Base-by-base conservation (phyloP, 2,329 filamentous ascomycete genomes). In the Epichloe elymi region DNA sequence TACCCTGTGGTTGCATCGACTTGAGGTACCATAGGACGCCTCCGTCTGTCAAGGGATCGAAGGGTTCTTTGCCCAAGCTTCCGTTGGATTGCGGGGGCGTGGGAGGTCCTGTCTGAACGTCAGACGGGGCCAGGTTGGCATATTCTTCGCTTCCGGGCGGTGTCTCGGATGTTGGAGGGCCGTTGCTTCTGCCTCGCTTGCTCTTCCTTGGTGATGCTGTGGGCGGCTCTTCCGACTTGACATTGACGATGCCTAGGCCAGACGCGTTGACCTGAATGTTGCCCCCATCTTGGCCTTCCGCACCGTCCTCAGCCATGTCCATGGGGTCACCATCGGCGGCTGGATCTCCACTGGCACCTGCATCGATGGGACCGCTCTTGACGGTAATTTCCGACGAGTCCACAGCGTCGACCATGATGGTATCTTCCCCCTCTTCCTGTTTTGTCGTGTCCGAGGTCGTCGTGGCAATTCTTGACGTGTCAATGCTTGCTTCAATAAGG, bases 1-100 rank as follows among this genome's bases (percentile, higher is more conserved):
- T 95, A 51, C 89, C 91, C 49, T 80, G 50, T 1, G 86, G 85
- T 48, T 93, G 80, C 62, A 94, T 94, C 8, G 80, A 76, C 61
- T 86, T 79, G 53, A 95, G 78, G 65, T 95, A 95, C 88, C 89
- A 96, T 7, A 88, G 81, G 12, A 95, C 74, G 36, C 91, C 91
- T 52, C 91, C 91, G 46, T 84, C 75, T 2, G 77, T 77, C 43
- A 88, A 71, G 12, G 76, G 71, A 37, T 81, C 78, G 4, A 61
- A 56, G 2, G 73, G 65, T 43, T 77, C 74, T 51, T 69, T 67
- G 40, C 69, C 69, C 14, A 78, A 67, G 55, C 76, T 80, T 43
- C 76, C 77, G 55, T 79, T 82, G 1, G 79, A 86, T 49, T 81
- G 76, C 1, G 83, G 83, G 26, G 83, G 83, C 2, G 83, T 86